These are phyloP conservation scores for Eucalyptus sp. DNA, from an alignment of 345 rosid genomes.

Conservation along the genomic window DNA sequence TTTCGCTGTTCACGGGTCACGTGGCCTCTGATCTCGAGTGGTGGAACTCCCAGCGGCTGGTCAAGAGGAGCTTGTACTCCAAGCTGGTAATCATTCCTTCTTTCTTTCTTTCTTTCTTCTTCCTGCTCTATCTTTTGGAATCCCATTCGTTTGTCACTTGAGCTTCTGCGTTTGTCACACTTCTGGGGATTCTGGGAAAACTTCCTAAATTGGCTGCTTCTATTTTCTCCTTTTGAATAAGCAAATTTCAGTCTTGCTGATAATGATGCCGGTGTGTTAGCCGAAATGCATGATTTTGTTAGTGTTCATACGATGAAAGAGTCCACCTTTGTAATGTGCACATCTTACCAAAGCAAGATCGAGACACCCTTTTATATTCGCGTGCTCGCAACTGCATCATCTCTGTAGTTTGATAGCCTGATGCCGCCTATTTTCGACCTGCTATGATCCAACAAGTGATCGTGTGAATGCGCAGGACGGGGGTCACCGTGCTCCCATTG, in stretches of 20 bases:
- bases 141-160: not conserved
- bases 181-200: not conserved
- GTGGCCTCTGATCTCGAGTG: conserved; percentile 93
- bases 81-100: conserved; percentile 37
- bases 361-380: not conserved
- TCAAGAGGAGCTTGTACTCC: conserved; percentile 34
- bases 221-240: not conserved
- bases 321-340: not conserved
- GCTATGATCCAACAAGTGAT: not conserved
- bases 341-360: not conserved
- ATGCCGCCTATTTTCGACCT: not conserved
- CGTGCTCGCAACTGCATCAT: not conserved
- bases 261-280: not conserved
- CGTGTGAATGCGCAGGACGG: conserved; percentile 29
- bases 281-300: not conserved
- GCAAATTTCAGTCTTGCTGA: not conserved
- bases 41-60: conserved; percentile 72
- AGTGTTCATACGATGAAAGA: not conserved
- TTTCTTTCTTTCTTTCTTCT: not conserved
- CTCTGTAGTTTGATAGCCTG: not conserved
- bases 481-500: conserved; percentile 40
- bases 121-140: not conserved
- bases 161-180: not conserved
- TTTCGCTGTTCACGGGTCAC: conserved; percentile 90
- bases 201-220: not conserved